Evolutionary conservation across 345 rosid genomes (phyloP).

Genomic region (Gossypium bickii): DNA sequence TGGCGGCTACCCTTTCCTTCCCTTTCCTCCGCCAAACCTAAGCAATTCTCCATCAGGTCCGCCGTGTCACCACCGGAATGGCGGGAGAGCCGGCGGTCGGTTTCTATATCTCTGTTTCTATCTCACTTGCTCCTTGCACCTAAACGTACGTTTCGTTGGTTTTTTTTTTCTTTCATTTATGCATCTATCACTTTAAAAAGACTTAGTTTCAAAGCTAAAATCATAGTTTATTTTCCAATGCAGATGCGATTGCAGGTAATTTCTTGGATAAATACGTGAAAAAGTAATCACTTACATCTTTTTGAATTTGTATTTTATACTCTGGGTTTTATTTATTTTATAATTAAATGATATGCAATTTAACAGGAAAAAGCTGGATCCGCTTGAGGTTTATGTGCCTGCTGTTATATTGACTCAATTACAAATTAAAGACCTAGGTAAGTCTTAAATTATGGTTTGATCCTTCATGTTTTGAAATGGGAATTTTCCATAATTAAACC

Average conservation of each 20-base stretch:
- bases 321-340: not conserved
- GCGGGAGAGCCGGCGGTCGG: slow-evolving; percentile 52
- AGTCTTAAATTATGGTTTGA: not conserved
- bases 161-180: not conserved
- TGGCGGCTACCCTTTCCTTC: not conserved
- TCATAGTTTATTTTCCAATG: not conserved
- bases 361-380: slow-evolving; percentile 79
- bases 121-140: slow-evolving; percentile 40
- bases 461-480: not conserved
- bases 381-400: slow-evolving; percentile 71
- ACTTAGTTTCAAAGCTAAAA: not conserved
- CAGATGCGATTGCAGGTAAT: slow-evolving; percentile 58
- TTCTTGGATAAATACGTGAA: slow-evolving; percentile 65
- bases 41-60: not conserved
- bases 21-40: not conserved
- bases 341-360: slow-evolving; percentile 6
- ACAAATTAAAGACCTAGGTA: slow-evolving; percentile 75
- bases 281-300: slow-evolving; percentile 24
- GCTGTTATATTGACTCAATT: slow-evolving; percentile 70
- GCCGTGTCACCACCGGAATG: slow-evolving; percentile 25
- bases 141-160: slow-evolving; percentile 28
- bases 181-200: not conserved
- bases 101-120: slow-evolving; percentile 55
- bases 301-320: not conserved
- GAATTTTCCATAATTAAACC: not conserved